Evolutionary conservation across 305 asterid species (phyloP).

Genomic region (Fraxinus sp.): DNA sequence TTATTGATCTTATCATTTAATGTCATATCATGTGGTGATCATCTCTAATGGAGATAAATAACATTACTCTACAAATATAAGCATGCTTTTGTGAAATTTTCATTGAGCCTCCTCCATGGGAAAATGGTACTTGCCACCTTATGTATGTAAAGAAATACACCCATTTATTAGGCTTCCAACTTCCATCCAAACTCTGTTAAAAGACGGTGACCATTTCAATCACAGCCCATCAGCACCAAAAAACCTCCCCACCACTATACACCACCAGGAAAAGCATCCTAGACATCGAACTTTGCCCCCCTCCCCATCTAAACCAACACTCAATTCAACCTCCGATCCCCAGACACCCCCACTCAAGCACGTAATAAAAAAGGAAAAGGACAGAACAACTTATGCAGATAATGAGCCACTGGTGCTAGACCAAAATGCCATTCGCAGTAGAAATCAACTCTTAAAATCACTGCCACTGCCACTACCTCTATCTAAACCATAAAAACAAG

Average conservation of each 20-base stretch:
- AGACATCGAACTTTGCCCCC: neutral
- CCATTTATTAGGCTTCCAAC: neutral
- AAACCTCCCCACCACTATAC: neutral
- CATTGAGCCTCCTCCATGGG: neutral
- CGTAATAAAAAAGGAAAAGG: neutral
- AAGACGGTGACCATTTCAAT: neutral
- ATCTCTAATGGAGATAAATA: neutral
- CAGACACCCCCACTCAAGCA: neutral
- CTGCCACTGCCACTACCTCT: neutral
- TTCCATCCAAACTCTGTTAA: neutral
- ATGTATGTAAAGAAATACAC: neutral
- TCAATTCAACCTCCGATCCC: neutral
- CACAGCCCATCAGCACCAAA: neutral
- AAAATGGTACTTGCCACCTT: neutral
- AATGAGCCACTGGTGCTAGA: neutral
- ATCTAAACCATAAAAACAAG: neutral
- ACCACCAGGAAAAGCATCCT: neutral
- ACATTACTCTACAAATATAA: neutral
- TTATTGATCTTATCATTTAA: neutral
- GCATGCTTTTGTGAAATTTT: neutral
- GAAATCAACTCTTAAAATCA: neutral
- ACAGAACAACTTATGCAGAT: neutral
- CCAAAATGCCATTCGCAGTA: neutral
- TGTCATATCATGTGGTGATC: neutral
- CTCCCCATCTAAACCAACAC: neutral